Base-by-base conservation (phyloP, 179 eudicot species). In the Sideroxylon spinosum region DNA sequence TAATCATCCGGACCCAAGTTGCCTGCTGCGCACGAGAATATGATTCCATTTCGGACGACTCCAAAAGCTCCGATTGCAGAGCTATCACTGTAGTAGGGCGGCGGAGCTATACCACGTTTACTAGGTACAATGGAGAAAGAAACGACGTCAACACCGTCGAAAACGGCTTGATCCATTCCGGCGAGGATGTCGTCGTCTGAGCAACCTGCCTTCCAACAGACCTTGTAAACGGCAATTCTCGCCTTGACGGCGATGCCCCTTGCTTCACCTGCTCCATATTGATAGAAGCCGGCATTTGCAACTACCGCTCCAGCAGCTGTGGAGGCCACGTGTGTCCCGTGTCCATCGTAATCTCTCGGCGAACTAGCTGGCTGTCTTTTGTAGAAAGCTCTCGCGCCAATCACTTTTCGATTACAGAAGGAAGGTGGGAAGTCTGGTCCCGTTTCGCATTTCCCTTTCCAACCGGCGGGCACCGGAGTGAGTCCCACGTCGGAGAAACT, bases 311-410 rank as follows among this genome's bases (percentile, higher is more conserved):
- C 98, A 0, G 97, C 98, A 1, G 98, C 97, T 1, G 97, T 94
- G 0, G 98, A 94, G 12, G 97, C 37, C 37, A 32, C 37, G 3
- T 32, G 37, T 32, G 37, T 91, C 29, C 98, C 98, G 28, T 94
- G 98, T 14, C 98, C 98, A 77, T 90, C 97, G 0, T 97, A 91
- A 73, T 94, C 98, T 71, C 97, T 85, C 9, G 97, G 94, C 1
- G 98, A 94, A 26, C 81, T 86, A 0, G 93, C 88, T 59, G 84
- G 86, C 63, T 93, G 87, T 29, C 98, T 96, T 75, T 73, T 82
- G 59, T 68, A 89, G 73, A 83, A 94, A 52, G 94, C 89, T 59
- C 88, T 85, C 14, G 98, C 98, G 0, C 96, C 97, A 20, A 32
- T 32, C 37, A 32, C 37, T 32, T 32, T 32, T 32, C 37, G 37